These are phyloP conservation scores for Omphalotus guepiniiformis DNA, from an alignment of 768 basidiomycete species.

Conservation along the genomic window DNA sequence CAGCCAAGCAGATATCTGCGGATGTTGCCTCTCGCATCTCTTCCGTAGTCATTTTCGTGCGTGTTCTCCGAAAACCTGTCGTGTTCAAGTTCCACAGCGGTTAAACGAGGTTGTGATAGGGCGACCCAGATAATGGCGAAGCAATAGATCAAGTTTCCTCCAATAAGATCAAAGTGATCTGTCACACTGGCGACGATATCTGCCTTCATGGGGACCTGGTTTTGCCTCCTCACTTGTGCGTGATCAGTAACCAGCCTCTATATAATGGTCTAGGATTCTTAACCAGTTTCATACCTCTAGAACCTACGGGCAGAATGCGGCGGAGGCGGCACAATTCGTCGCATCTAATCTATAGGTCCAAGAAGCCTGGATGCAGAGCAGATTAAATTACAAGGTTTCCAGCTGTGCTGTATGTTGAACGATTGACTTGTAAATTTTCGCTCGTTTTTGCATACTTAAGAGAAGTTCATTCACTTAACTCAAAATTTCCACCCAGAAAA, in stretches of 20 bases:
- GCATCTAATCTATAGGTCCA: neutral
- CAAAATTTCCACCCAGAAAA: no score
- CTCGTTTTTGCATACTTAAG: no score
- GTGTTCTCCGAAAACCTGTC: neutral
- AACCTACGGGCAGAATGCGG: slow-evolving; percentile 1
- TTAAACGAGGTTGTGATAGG: slow-evolving; percentile 6
- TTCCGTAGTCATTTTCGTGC: slow-evolving; percentile 28
- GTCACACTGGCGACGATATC: slow-evolving; percentile 28
- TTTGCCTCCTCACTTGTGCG: slow-evolving; percentile 20
- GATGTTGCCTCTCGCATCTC: slow-evolving; percentile 22
- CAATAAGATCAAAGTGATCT: slow-evolving; percentile 24
- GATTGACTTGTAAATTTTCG: no score
- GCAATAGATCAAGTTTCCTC: slow-evolving; percentile 24
- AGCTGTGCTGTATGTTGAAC: no score
- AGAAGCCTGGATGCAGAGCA: no score
- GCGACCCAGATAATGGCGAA: slow-evolving; percentile 29
- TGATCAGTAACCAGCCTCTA: neutral
- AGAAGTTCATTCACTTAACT: no score
- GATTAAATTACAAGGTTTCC: no score
- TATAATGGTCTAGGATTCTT: neutral
- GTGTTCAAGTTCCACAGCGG: neutral
- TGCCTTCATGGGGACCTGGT: slow-evolving; percentile 23
- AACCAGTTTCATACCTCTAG: neutral
- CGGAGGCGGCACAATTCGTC: slow-evolving; percentile 5
- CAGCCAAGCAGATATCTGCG: slow-evolving; percentile 29